Base-by-base conservation (phyloP, 768 basidiomycete genomes). In the Dioszegia crocea region DNA sequence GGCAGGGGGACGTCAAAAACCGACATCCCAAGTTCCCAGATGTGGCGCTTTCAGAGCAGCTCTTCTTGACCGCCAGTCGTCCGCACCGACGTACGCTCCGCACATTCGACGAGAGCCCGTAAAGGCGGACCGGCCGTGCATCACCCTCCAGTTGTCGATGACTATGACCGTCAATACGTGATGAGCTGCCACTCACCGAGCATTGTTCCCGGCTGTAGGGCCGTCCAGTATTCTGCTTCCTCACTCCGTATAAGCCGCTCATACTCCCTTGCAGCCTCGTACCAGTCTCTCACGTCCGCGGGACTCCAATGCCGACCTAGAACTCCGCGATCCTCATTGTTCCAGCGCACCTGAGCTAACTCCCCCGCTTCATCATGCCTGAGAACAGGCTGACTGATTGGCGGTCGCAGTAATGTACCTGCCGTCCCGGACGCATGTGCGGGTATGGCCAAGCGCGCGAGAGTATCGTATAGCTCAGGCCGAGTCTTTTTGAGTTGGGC, bases 91-190 rank as follows among this genome's bases (percentile, higher is more conserved):
- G 74, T 99, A 99, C 0, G 94, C 96, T 2, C 94, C 94, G 70
- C 94, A 97, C 85, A 99, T 90, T 1, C 89, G 83, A 2, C 94
- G 84, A 75, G 84, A 84, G 11, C 94, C 94, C 12, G 84, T 82
- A 72, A 96, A 98, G 0, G 86, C 83, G 0, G 91, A 90, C n/a
- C 94, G 86, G 12, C 94, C 94, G 66, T 97, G 94, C 48, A 98
- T 80, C 12, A 97, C 89, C 21, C 94, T 84, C 77, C 94, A 88
- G 73, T 98, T 97, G 76, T 98, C 87, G 49, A 94, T 81, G 21
- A 91, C 90, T 90, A 14, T 10, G 67, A 33, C 14, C 40, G 40
- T 48, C 33, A 62, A 48, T 51, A 24, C 17, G 21, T 5, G 21
- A 11, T 2, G 19, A 10, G 33, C 36, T 44, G 51, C 10, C 3